Percentiles rank a stretch among this genome's conserved stretches.
Evolutionary conservation across 2,329 filamentous ascomycete genomes (phyloP).

Genomic region (Didymella exigua): DNA sequence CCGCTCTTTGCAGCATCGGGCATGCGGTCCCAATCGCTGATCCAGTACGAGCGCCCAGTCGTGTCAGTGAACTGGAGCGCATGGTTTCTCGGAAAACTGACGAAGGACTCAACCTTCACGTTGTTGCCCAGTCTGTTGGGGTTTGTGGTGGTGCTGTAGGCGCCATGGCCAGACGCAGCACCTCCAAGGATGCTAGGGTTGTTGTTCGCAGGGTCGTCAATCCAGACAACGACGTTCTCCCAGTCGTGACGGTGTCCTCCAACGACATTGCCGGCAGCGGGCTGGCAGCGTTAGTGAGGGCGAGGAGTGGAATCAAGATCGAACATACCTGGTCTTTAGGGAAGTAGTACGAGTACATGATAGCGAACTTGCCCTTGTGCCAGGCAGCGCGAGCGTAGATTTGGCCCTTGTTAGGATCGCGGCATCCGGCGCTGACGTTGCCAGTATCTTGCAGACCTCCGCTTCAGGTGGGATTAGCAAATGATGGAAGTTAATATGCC

Average conservation of each 20-base stretch:
- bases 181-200: slow-evolving; percentile 53
- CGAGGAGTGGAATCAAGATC: no score
- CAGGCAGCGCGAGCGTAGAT: slow-evolving; percentile 54
- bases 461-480: slow-evolving; percentile 29
- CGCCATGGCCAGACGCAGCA: slow-evolving; percentile 58
- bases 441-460: slow-evolving; percentile 52
- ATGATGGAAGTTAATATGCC: background rate
- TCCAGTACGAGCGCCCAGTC: background rate
- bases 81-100: slow-evolving; percentile 54
- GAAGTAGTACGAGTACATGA: slow-evolving; percentile 60
- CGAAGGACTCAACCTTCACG: slow-evolving; percentile 55
- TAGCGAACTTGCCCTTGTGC: slow-evolving; percentile 50
- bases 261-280: slow-evolving; percentile 42
- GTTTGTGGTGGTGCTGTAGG: slow-evolving; percentile 46
- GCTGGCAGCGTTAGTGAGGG: no score
- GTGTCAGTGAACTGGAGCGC: slow-evolving; percentile 40
- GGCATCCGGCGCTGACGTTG: slow-evolving; percentile 47
- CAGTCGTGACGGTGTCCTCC: slow-evolving; percentile 60
- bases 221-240: slow-evolving; percentile 59
- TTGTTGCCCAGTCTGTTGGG: slow-evolving; percentile 48
- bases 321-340: slow-evolving; percentile 57
- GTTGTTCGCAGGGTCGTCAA: slow-evolving; percentile 45
- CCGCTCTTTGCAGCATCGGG: slow-evolving; percentile 47
- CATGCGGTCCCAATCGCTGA: slow-evolving; percentile 56
- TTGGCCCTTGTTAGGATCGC: slow-evolving; percentile 52